Evolutionary conservation across 2,329 filamentous ascomycete species (phyloP), one percentile per base, ranked within the genome.

Genomic region (Acarospora socialis): DNA sequence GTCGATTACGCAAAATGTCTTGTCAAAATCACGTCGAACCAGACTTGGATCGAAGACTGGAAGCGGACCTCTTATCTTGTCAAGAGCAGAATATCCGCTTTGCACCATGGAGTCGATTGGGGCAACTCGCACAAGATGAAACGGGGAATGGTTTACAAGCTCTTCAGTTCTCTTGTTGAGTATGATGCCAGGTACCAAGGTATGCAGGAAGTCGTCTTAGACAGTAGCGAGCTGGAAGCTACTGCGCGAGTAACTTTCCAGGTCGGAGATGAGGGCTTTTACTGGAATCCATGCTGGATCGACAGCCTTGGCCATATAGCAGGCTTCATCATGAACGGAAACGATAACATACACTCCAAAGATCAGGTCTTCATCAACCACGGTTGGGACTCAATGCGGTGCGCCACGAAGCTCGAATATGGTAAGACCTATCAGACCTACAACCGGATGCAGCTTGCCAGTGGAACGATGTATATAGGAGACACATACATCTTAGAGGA

Each of bases 291-390:
- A 9, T 55, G 47, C 31, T 50, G 46, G 31, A 49, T 56, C 18
- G 56, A 59, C 32, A 49, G 43, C 18, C 39, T 53, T 2, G 49
- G 45, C 9, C 54, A 58, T 24, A 17, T 57, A 7, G 46, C 46
- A 7, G 55, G 54, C 1, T 59, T 59, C 33, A 43, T 56, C 14
- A 46, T 54, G 39, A 59, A 59, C 35, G 50, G 43, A 3, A 44
- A 45, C 18, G 50, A 53, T 18, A 37, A 35, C 17, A 41, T 49
- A 20, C 42, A 45, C 16, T 37, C 45, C 5, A 45, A 48, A 14
- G 38, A 38, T 4, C 41, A 50, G 10, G 52, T 52, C 1, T 57
- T 45, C 32, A 46, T 59, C 28, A 49, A 47, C 15, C 50, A 55
- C 24, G 55, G 55, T 5, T 56, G 54, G 42, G 43, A 46, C 4